Evolutionary conservation across 352 stramenopile species (phyloP), one percentile per base, ranked within the genome.

Genomic region (Globisporangium emineosum): DNA sequence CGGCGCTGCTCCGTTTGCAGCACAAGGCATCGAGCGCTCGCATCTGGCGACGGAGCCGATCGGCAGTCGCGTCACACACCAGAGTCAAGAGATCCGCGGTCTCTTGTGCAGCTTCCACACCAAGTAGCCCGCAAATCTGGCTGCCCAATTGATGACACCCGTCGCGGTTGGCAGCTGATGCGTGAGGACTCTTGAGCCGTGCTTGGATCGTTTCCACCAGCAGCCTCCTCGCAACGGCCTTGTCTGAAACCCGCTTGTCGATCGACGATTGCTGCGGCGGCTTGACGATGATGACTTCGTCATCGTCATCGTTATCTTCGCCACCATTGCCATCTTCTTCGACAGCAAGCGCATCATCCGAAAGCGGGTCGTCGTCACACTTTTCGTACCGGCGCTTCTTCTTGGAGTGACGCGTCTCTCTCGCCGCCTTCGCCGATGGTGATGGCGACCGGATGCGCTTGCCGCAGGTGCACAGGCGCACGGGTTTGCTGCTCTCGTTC

Each of bases 281-380:
- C 17, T 57, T 29, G 12, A 57, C 3, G 17, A 29, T 3, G 19
- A 43, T 2, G 19, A 42, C 17, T 3, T 57, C 51, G 17, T 43
- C 51, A 25, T 57, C 50, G 6, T 56, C 51, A 9, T 56, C 50
- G 4, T 33, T n/a, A n/a, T n/a, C n/a, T n/a, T n/a, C n/a, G n/a
- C n/a, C n/a, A n/a, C n/a, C 27, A 25, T 52, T 21, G 21, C 45
- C 19, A 23, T 19, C 47, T 7, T 50, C 42, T 13, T 25, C 42
- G 43, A 19, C 37, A 45, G 37, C 37, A 9, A n/a, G 37, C 0
- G 15, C 37, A 15, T 9, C 37, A 45, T 45, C 37, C 9, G 37
- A 5, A 45, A 45, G 37, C 37, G 13, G 45, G 7, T 30, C 45
- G 10, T 29, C 45, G 27, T 12, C n/a, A n/a, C n/a, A 15, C 17